Evolutionary conservation across 345 rosid species (phyloP).

Genomic region (Psidium guajava): DNA sequence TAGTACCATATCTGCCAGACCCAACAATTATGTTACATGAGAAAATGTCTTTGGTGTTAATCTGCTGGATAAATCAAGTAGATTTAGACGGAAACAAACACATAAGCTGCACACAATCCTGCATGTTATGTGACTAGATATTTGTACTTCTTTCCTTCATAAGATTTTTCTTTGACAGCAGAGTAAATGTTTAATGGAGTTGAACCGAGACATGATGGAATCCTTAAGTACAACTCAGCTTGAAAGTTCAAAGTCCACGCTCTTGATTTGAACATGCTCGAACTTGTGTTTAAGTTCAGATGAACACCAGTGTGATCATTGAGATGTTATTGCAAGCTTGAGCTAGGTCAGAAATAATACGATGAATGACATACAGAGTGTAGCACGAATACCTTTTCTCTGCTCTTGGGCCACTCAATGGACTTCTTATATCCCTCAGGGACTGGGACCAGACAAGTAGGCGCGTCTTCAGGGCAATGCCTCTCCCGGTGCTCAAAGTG

Average conservation of each 20-base stretch:
- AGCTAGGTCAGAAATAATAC: neutral
- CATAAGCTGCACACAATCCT: neutral
- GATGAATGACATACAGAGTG: neutral
- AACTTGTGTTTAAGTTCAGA: neutral
- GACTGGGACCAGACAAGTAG: constrained; percentile 57
- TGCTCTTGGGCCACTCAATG: constrained; percentile 75
- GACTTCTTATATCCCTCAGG: constrained; percentile 66
- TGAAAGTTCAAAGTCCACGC: neutral
- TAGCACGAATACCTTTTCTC: constrained; percentile 50
- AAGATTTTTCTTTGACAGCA: neutral
- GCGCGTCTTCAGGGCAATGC: constrained; percentile 82
- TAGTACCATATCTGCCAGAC: constrained; percentile 77
- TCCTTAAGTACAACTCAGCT: neutral
- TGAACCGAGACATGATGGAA: neutral
- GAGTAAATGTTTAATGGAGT: neutral
- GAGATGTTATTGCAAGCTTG: neutral
- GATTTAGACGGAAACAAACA: neutral
- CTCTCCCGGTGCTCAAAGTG: constrained; percentile 90
- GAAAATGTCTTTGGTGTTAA: neutral
- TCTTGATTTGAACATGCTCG: neutral
- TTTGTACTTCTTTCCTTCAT: neutral
- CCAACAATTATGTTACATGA: neutral
- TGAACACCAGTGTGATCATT: neutral
- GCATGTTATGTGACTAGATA: neutral
- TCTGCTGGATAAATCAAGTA: neutral